A percentile compares a stretch with the other conserved stretches of the same genome.
Conservation (phyloP, 805 yeast species). For the Lipomyces lipofer region DNA sequence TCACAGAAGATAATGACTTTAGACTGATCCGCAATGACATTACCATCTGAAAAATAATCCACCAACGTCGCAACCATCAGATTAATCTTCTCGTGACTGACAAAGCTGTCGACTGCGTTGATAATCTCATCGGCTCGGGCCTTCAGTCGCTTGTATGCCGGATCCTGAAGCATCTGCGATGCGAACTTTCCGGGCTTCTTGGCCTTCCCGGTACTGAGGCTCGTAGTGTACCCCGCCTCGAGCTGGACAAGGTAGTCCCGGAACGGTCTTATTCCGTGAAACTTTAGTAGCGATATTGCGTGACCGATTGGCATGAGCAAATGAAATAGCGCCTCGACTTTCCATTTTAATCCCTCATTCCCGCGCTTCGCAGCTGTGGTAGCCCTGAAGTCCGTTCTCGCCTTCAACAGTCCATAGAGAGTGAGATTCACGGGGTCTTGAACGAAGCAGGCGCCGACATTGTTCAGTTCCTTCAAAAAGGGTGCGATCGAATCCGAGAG, state of each 20-base stretch:
- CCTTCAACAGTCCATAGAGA: slow-evolving; percentile 69
- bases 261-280: slow-evolving; percentile 82
- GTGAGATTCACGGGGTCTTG: slow-evolving; percentile 68
- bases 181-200: slow-evolving; percentile 20
- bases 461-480: slow-evolving; percentile 60
- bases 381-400: slow-evolving; percentile 42
- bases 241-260: slow-evolving; percentile 55
- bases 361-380: neutral
- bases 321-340: slow-evolving; percentile 45
- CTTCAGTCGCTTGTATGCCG: slow-evolving; percentile 38
- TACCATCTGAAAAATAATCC: slow-evolving; percentile 35
- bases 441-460: slow-evolving; percentile 57
- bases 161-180: neutral
- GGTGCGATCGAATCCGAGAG: slow-evolving; percentile 70
- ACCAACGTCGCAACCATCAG: slow-evolving; percentile 16
- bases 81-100: slow-evolving; percentile 67
- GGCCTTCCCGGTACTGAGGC: slow-evolving; percentile 1
- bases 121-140: slow-evolving; percentile 48
- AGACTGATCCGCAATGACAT: slow-evolving; percentile 47
- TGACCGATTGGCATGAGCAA: slow-evolving; percentile 70
- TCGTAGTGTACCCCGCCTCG: neutral
- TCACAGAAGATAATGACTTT: slow-evolving; percentile 87
- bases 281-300: slow-evolving; percentile 51
- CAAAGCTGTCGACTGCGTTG: slow-evolving; percentile 41
- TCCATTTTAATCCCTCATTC: slow-evolving; percentile 7